A percentile compares a stretch with the other conserved stretches of the same genome.
Evolutionary conservation across 768 basidiomycete genomes (phyloP).

Genomic region (Pleurotus tuoliensis): DNA sequence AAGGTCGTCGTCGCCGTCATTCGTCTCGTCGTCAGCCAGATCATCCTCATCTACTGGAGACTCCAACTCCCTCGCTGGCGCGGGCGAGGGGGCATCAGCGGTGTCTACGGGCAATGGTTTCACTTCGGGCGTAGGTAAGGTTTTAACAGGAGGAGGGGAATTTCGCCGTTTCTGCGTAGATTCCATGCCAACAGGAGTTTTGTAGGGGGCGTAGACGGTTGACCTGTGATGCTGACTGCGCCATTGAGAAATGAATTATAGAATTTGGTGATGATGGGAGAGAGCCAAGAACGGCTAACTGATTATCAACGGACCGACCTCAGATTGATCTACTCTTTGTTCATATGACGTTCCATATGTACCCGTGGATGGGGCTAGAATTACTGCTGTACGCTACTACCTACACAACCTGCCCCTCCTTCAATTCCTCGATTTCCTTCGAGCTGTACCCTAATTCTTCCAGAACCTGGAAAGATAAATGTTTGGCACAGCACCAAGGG

Average conservation of each 20-base stretch:
- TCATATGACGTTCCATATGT: slow-evolving; percentile 6
- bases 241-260: not conserved
- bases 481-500: slow-evolving; percentile 8
- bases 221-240: not conserved
- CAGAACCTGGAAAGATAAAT: slow-evolving; percentile 30
- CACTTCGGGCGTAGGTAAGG: not conserved
- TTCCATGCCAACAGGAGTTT: not conserved
- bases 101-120: not conserved
- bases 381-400: not conserved
- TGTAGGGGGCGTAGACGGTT: slow-evolving; percentile 1
- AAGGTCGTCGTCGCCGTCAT: not conserved
- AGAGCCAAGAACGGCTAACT: slow-evolving; percentile 8
- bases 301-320: slow-evolving; percentile 9
- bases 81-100: not conserved
- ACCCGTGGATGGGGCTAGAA: not conserved
- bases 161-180: not conserved
- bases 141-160: not conserved
- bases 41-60: not conserved
- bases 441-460: slow-evolving; percentile 31
- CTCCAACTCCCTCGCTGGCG: not conserved
- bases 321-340: not conserved
- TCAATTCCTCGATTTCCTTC: slow-evolving; percentile 11
- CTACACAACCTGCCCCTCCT: not conserved
- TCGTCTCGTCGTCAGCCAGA: not conserved
- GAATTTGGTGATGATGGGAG: slow-evolving; percentile 3